Conservation (phyloP, 2,329 filamentous ascomycete genomes). For the Colletotrichum sidae region DNA sequence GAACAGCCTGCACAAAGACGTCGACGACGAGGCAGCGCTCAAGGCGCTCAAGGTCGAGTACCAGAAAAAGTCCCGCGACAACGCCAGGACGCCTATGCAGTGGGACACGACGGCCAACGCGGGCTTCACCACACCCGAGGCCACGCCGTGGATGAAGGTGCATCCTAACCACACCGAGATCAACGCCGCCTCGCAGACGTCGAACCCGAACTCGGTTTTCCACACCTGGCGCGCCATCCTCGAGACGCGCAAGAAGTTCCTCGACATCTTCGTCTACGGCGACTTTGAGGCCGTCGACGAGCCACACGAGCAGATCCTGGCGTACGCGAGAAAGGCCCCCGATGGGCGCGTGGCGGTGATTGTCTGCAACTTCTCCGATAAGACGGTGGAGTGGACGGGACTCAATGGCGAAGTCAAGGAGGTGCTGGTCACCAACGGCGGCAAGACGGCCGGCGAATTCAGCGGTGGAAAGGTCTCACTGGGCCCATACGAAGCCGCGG, state of each 20-base stretch:
- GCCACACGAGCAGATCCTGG: constrained; percentile 50
- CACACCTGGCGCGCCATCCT: constrained; percentile 72
- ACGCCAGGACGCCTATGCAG: constrained; percentile 78
- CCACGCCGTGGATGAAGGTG: constrained; percentile 76
- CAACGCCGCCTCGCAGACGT: constrained; percentile 70
- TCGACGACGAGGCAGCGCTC: constrained; percentile 52
- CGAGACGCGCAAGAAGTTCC: constrained; percentile 68
- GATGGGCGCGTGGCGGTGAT: constrained; percentile 49
- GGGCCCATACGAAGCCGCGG: constrained; percentile 52
- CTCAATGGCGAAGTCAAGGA: constrained; percentile 44
- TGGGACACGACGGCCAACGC: constrained; percentile 72
- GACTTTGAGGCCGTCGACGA: constrained; percentile 56
- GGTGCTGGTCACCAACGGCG: constrained; percentile 49
- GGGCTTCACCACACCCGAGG: constrained; percentile 69
- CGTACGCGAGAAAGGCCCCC: constrained; percentile 49
- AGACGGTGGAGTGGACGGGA: constrained; percentile 46
- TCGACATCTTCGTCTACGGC: constrained; percentile 76
- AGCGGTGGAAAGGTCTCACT: constrained; percentile 44
- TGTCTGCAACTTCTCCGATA: constrained; percentile 52
- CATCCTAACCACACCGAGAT: constrained; percentile 71
- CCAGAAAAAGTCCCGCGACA: constrained; percentile 73
- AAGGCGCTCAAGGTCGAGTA: constrained; percentile 56
- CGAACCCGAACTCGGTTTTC: constrained; percentile 63
- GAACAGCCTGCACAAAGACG: constrained; percentile 51
- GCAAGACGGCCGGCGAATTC: constrained; percentile 45